Conservation (phyloP, 1,139 yeast species). For the Blastobotrys indianensis region DNA sequence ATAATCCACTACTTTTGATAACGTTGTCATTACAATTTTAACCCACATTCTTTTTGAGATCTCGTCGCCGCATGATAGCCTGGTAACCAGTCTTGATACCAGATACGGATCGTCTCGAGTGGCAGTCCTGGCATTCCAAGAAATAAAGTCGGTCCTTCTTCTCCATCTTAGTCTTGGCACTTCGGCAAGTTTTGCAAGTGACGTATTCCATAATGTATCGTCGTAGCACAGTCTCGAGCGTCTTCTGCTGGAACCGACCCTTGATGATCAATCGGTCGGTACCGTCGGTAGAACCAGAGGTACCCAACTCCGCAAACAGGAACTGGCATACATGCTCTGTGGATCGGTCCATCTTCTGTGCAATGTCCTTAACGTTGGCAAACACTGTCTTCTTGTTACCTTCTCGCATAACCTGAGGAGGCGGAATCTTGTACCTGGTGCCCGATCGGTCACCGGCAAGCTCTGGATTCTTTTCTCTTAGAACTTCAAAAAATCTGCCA, state of each 20-base stretch:
- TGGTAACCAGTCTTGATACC: conserved; percentile 99
- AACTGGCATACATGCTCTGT: conserved; percentile 97
- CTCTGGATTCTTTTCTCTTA: conserved; percentile 94
- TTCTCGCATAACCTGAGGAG: conserved; percentile 95
- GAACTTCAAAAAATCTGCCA: conserved; percentile 74
- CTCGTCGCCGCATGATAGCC: conserved; percentile 58
- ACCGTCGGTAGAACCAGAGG: conserved; percentile 98
- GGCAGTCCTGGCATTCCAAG: conserved; percentile 97
- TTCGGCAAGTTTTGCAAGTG: conserved; percentile 97
- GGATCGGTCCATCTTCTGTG: conserved; percentile 90
- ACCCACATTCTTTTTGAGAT: conserved; percentile 15
- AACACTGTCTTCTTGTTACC: conserved; percentile 95
- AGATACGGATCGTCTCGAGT: conserved; percentile 93
- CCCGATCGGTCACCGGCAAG: conserved; percentile 95
- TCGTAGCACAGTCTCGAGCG: conserved; percentile 92
- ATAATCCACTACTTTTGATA: neutral
- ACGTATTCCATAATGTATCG: conserved; percentile 96
- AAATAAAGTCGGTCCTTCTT: conserved; percentile 97
- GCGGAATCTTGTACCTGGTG: conserved; percentile 92
- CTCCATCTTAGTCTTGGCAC: conserved; percentile 92
- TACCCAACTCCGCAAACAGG: conserved; percentile 97
- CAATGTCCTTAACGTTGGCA: conserved; percentile 91
- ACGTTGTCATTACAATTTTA: neutral
- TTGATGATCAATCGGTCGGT: conserved; percentile 92
- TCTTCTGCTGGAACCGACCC: conserved; percentile 98